Evolutionary conservation across 2,329 filamentous ascomycete species (phyloP).

Genomic region (Ophiostoma sp.): DNA sequence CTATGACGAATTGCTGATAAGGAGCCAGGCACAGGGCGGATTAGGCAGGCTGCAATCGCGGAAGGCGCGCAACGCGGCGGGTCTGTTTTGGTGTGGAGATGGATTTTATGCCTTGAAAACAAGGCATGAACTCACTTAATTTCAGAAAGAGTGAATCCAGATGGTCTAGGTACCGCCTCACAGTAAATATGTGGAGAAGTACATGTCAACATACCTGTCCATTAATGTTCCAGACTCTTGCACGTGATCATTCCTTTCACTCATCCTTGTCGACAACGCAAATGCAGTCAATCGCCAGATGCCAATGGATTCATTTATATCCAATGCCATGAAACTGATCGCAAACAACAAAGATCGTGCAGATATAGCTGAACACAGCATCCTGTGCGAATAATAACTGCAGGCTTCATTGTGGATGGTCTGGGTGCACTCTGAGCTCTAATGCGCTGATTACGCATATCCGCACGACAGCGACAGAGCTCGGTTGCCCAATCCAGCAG

Average conservation of each 20-base stretch:
- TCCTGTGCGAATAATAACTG: neutral
- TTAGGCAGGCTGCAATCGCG: constrained; percentile 18
- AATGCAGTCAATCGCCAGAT: neutral
- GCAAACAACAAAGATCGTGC: neutral
- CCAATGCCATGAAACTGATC: neutral
- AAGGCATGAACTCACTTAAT: neutral
- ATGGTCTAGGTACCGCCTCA: neutral
- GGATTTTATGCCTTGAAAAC: neutral
- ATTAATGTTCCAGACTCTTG: neutral
- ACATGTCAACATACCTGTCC: neutral
- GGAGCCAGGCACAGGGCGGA: constrained; percentile 14
- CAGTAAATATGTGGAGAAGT: neutral
- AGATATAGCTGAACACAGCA: neutral
- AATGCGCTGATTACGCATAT: constrained; percentile 7
- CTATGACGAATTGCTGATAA: constrained; percentile 25
- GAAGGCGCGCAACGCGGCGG: neutral
- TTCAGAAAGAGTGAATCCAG: neutral
- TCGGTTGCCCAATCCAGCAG: neutral
- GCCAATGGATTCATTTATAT: too few species aligned
- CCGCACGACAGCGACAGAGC: neutral
- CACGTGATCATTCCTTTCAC: neutral
- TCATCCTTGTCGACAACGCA: neutral
- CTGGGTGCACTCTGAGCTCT: neutral
- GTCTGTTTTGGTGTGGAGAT: constrained; percentile 6
- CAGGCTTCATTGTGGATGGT: neutral